Evolutionary conservation across 2,329 filamentous ascomycete genomes (phyloP), one percentile per base, ranked within the genome.

Genomic region (Exophiala aquamarina): DNA sequence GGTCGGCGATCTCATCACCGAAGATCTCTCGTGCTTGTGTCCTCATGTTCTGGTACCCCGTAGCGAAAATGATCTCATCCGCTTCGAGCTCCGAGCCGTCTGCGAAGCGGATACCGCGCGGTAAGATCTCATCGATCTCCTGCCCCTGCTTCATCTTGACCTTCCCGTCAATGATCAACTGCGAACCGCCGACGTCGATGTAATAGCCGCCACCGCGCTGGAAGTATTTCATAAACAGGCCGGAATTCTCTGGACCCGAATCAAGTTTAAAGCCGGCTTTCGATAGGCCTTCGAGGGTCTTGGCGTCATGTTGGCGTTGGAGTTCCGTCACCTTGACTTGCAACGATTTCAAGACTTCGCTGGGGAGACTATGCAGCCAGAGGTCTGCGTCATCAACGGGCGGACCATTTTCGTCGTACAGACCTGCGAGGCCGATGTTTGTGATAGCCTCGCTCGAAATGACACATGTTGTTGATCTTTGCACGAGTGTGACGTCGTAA

Each of bases 191-290:
- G 1, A 86, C 82, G 50, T 87, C 81, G 52, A 87, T 83, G 64
- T 87, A 87, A 60, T 86, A 87, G 0, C 84, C 83, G 0, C 84
- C 84, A 1, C 82, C 82, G 2, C 79, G 75, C 55, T 83, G 79
- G 52, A 83, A 73, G 59, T 85, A 86, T 62, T 85, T 84, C 42
- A 77, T 64, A 47, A 80, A 72, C 1, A 86, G 68, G 0, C 83
- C 83, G 0, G 74, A 69, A 1, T 70, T 75, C 43, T 82, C 74
- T 0, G 79, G 75, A 0, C 83, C 83, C 1, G 61, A 65, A 55
- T 86, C 82, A 1, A 81, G 63, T 43, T 74, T 74, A 71, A 87
- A 87, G 0, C 84, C 84, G 0, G 71, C 82, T 29, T 70, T 74
- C 4, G 67, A 65, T 1, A 87, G 70, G 7, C 73, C 61, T 58